These are phyloP conservation scores for Phaeosphaeria sp. DNA, from an alignment of 2,329 filamentous ascomycete species.

Conservation along the genomic window DNA sequence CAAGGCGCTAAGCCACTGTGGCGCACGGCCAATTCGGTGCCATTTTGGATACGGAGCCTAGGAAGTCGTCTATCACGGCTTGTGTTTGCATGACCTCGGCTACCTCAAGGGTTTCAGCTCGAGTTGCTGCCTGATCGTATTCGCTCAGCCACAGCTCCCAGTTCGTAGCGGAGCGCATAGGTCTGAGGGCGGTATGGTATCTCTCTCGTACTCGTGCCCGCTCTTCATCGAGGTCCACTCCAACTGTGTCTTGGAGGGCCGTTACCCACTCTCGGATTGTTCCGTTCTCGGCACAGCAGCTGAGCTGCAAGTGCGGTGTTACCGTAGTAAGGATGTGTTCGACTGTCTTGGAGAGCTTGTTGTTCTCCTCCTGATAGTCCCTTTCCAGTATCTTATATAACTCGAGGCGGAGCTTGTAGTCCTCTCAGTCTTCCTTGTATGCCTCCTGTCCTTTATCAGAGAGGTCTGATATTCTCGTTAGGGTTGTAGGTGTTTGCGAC, in stretches of 20 bases:
- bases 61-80: constrained; percentile 2
- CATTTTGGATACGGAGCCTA: neutral
- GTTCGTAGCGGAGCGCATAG: neutral
- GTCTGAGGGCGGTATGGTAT: neutral
- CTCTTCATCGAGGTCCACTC: constrained; percentile 1
- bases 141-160: constrained; percentile 1
- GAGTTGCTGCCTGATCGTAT: constrained; percentile 1
- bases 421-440: constrained; percentile 3
- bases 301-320: constrained; percentile 1
- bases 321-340: constrained; percentile 2
- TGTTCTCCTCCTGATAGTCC: constrained; percentile 1
- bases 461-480: constrained; percentile 1
- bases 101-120: constrained; percentile 2
- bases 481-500: neutral
- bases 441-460: constrained; percentile 1
- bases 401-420: constrained; percentile 5
- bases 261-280: constrained; percentile 1
- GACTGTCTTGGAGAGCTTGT: constrained; percentile 2
- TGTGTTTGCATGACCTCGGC: constrained; percentile 1
- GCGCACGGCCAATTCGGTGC: too few relatives aligned
- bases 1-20: too few relatives aligned
- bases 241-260: neutral
- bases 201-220: constrained; percentile 1
- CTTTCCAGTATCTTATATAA: constrained; percentile 2
- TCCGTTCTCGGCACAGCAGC: neutral